A percentile compares a stretch with the other conserved stretches of the same genome.
These are phyloP conservation scores for Epichloe bromicola DNA, from an alignment of 2,329 filamentous ascomycete genomes.

Conservation along the genomic window DNA sequence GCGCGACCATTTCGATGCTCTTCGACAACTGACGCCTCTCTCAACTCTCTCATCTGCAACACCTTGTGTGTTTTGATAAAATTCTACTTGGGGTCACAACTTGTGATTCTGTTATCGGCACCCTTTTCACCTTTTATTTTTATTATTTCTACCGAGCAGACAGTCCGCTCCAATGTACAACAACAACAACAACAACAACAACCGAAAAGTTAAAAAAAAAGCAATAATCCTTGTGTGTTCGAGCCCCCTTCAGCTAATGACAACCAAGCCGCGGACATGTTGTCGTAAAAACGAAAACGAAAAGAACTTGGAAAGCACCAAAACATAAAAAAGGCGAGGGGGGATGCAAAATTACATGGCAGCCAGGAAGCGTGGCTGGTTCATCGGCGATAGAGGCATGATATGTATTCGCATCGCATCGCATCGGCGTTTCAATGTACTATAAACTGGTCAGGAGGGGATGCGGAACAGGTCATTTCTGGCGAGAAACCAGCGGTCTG, in stretches of 20 bases:
- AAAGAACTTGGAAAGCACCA: background rate
- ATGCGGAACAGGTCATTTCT: slow-evolving; percentile 6
- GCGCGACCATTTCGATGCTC: background rate
- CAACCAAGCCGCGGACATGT: background rate
- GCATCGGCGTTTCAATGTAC: slow-evolving; percentile 22
- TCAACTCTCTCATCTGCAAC: background rate
- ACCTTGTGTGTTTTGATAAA: background rate
- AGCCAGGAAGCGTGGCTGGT: background rate
- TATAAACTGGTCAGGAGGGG: slow-evolving; percentile 12
- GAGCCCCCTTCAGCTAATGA: background rate
- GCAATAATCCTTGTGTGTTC: background rate
- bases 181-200: background rate
- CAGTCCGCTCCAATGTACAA: background rate
- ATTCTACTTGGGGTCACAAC: background rate
- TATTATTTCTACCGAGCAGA: background rate
- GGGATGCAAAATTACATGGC: background rate
- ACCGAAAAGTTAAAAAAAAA: background rate
- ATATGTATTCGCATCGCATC: slow-evolving; percentile 15
- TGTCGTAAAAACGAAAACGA: background rate
- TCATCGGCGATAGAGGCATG: slow-evolving; percentile 4
- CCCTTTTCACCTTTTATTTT: background rate
- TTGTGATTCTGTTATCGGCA: slow-evolving; percentile 11
- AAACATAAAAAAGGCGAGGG: background rate
- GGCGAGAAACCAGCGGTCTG: slow-evolving; percentile 3
- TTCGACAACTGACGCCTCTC: background rate